phyloP scores from a whole-genome alignment of 2,329 filamentous ascomycete genomes.

The Fusarium lyarnte region DNA sequence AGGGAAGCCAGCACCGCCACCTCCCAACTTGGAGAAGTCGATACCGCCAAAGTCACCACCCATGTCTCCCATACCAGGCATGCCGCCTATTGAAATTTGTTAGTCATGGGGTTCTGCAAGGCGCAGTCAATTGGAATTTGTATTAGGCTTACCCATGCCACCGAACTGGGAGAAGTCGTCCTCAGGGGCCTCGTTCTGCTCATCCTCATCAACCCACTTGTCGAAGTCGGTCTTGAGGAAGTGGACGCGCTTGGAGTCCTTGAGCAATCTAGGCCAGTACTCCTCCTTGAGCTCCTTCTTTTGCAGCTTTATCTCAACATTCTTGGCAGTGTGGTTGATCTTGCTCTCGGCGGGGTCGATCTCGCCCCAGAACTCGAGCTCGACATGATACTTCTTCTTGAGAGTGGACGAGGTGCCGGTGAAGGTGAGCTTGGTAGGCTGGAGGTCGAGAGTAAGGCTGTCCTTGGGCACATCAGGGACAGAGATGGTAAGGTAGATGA shows the following conservation, averaged over 20 bases:
- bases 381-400: slow-evolving; percentile 86
- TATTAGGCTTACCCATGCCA: slow-evolving; percentile 67
- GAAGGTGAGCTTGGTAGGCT: slow-evolving; percentile 81
- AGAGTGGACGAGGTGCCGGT: slow-evolving; percentile 83
- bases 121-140: not conserved
- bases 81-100: slow-evolving; percentile 55
- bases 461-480: slow-evolving; percentile 83
- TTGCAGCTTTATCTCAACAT: slow-evolving; percentile 88
- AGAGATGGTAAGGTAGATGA: slow-evolving; percentile 91
- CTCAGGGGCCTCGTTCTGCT: slow-evolving; percentile 89
- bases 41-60: slow-evolving; percentile 82
- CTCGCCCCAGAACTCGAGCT: slow-evolving; percentile 88
- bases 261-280: slow-evolving; percentile 95
- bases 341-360: slow-evolving; percentile 88
- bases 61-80: slow-evolving; percentile 58
- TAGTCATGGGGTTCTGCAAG: not conserved
- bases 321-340: slow-evolving; percentile 87
- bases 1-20: slow-evolving; percentile 64
- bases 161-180: slow-evolving; percentile 79
- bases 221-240: slow-evolving; percentile 99
- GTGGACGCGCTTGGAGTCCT: slow-evolving; percentile 88
- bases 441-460: slow-evolving; percentile 84
- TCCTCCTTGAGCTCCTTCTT: slow-evolving; percentile 97
- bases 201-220: slow-evolving; percentile 99
- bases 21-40: slow-evolving; percentile 91